Base-by-base conservation (phyloP, 805 yeast genomes). In the Lipomyces oligophaga region DNA sequence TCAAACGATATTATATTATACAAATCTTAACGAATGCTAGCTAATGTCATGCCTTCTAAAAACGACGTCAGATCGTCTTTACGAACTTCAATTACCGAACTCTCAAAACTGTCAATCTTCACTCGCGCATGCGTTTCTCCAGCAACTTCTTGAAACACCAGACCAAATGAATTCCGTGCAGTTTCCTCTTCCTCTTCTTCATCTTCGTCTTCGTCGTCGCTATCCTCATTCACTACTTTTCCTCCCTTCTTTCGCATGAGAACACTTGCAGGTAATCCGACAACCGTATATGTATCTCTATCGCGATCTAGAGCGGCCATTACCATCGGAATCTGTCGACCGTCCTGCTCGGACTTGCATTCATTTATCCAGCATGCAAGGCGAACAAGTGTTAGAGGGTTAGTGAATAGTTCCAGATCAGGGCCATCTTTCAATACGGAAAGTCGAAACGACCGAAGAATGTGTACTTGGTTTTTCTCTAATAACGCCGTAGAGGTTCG, bases 311-410 rank as follows among this genome's bases (percentile, higher is more conserved):
- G 72, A 57, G 72, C 51, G 71, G 75, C 58, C 75, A 61, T 20
- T 13, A 52, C 50, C 35, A 52, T 30, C 19, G 56, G 55, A 11
- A 46, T 24, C 32, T 38, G 31, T 11, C 45, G 37, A 24, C 32
- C 49, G 7, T 46, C 49, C 24, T 45, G 45, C 31, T 52, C 55
- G 8, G 45, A 26, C 20, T 46, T 37, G 37, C 55, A 54, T 62
- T 94, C 97, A 37, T 87, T 69, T 3, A 93, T 72, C 98, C 98
- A 94, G 48, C 80, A 77, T 0, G 97, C 97, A 21, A 93, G 70
- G 57, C 95, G 78, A 32, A 86, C 70, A 37, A 94, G 67, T 36
- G 94, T 85, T 48, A 93, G 67, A 3, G 98, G 98, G 64, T 93
- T 94, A 57, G 76, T 76, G 65, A 87, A 90, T 41, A 85, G 67